phyloP scores from a whole-genome alignment of 2,329 filamentous ascomycete species.

The Claviceps fusiformis region DNA sequence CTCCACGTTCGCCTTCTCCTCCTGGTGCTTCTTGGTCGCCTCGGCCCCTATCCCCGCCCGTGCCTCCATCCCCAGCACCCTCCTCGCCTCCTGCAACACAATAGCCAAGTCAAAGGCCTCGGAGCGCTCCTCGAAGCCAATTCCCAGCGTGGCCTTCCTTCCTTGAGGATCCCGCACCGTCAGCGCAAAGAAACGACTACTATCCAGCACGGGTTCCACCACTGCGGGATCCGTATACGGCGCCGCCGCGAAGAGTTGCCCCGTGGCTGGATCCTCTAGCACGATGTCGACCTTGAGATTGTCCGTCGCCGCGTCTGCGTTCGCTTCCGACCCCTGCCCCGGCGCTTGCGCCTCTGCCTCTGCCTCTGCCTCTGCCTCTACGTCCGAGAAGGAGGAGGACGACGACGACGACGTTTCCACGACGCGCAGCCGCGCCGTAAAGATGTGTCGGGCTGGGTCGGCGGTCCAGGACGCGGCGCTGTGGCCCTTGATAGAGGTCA shows the following conservation, averaged over 20 bases:
- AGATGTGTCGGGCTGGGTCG: conserved; percentile 61
- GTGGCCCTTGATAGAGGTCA: conserved; percentile 67
- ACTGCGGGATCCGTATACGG: conserved; percentile 54
- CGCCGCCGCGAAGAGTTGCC: conserved; percentile 69
- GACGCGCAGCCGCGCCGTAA: conserved; percentile 69
- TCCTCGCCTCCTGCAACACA: conserved; percentile 63
- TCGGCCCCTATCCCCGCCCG: conserved; percentile 16
- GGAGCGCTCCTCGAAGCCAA: conserved; percentile 76
- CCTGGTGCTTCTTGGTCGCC: conserved; percentile 22
- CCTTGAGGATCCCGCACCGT: conserved; percentile 63
- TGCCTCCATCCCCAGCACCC: conserved; percentile 49
- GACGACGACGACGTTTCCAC: conserved; percentile 44
- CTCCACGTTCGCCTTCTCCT: conserved; percentile 10
- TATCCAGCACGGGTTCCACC: conserved; percentile 69
- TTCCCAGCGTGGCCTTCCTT: conserved; percentile 64
- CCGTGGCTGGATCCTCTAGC: conserved; percentile 60
- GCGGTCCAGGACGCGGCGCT: conserved; percentile 64
- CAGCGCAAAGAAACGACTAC: conserved; percentile 71
- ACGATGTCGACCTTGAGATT: conserved; percentile 60
- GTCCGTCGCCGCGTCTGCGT: conserved; percentile 15
- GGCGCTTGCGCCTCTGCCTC: conserved; percentile 13
- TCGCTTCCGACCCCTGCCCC: conserved; percentile 11
- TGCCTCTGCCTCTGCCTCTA: neutral
- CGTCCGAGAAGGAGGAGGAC: neutral
- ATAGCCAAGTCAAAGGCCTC: conserved; percentile 81